Evolutionary conservation across 2,329 filamentous ascomycete species (phyloP).

Genomic region (Epichloe brachyelytri): DNA sequence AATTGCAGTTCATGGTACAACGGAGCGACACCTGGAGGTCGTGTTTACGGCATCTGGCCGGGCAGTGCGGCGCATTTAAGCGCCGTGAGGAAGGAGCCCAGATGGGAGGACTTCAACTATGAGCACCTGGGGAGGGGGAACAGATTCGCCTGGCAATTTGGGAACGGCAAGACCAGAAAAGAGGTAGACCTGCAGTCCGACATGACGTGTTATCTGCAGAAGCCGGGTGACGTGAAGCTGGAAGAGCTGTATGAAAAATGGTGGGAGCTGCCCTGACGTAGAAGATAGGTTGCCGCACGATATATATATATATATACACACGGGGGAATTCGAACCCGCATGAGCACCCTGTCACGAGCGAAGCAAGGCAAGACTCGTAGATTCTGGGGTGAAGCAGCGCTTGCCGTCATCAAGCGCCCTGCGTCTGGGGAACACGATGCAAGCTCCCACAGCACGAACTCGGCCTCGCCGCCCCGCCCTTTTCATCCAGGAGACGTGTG

Average conservation of each 20-base stretch:
- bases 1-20: conserved; percentile 64
- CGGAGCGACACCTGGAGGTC: conserved; percentile 44
- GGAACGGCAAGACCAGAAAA: conserved; percentile 51
- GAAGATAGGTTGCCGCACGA: background rate
- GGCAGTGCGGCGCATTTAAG: conserved; percentile 52
- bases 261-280: conserved; percentile 27
- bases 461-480: background rate
- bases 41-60: conserved; percentile 58
- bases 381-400: too few relatives aligned
- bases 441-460: background rate
- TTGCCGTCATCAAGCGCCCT: too few relatives aligned
- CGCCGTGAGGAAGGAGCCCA: conserved; percentile 38
- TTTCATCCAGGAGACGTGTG: background rate
- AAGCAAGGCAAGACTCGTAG: too few relatives aligned
- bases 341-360: too few relatives aligned
- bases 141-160: conserved; percentile 49
- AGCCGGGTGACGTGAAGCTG: conserved; percentile 44
- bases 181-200: conserved; percentile 45
- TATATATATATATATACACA: too few relatives aligned
- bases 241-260: conserved; percentile 54
- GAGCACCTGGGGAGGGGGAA: conserved; percentile 32
- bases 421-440: background rate
- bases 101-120: conserved; percentile 45
- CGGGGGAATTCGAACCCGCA: too few relatives aligned
- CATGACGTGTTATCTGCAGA: conserved; percentile 49